Evolutionary conservation across 2,329 filamentous ascomycete genomes (phyloP).

Genomic region (Cladosporium colombiae): DNA sequence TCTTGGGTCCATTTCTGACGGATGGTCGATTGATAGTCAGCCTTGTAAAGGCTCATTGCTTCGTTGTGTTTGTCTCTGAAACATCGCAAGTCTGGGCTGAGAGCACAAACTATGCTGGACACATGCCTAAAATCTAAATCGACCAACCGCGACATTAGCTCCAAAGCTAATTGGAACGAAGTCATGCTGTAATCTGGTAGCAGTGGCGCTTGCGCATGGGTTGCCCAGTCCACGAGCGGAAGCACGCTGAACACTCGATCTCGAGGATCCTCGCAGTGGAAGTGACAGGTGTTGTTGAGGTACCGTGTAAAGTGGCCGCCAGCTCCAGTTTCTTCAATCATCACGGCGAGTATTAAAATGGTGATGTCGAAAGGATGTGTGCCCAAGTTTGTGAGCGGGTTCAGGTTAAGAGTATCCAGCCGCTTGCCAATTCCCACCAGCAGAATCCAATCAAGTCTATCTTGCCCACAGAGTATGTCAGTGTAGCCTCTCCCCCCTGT

Average conservation of each 20-base stretch:
- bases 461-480: neutral
- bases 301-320: neutral
- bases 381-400: neutral
- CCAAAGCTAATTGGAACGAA: neutral
- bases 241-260: neutral
- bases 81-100: neutral
- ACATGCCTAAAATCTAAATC: neutral
- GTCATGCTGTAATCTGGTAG: neutral
- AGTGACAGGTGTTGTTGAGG: neutral
- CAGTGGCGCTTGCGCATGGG: neutral
- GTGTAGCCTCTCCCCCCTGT: neutral
- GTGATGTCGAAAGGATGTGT: neutral
- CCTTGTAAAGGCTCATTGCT: neutral
- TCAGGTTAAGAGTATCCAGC: neutral
- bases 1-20: neutral
- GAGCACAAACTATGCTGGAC: neutral
- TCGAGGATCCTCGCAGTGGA: neutral
- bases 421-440: neutral
- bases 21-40: neutral
- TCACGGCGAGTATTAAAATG: neutral
- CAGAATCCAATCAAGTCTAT: neutral
- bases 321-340: neutral
- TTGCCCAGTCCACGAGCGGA: neutral
- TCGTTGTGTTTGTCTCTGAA: neutral
- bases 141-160: neutral